Evolutionary conservation across 2,329 filamentous ascomycete genomes (phyloP).

Genomic region (Camptophora hylomeconis): DNA sequence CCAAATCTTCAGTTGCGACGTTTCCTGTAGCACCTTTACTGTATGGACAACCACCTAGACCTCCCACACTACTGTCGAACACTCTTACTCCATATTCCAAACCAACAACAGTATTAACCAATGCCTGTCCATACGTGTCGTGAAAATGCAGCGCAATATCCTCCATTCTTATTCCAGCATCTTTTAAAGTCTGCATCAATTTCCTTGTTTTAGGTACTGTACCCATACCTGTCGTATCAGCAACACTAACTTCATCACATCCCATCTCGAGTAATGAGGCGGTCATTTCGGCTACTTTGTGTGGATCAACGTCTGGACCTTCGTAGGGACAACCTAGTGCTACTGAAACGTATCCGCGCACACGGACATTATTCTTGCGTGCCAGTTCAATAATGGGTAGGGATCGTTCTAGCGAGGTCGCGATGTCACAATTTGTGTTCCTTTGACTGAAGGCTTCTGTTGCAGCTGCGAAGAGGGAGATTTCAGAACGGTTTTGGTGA

Average conservation of each 20-base stretch:
- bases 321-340: slow-evolving; percentile 55
- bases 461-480: slow-evolving; percentile 53
- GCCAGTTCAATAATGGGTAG: slow-evolving; percentile 44
- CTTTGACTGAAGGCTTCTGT: slow-evolving; percentile 52
- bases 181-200: slow-evolving; percentile 43
- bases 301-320: slow-evolving; percentile 46
- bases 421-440: slow-evolving; percentile 54
- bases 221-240: slow-evolving; percentile 56
- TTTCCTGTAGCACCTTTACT: slow-evolving; percentile 54
- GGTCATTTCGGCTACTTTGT: slow-evolving; percentile 48
- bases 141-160: slow-evolving; percentile 54
- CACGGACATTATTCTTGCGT: slow-evolving; percentile 41
- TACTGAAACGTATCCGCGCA: slow-evolving; percentile 53
- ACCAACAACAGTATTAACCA: slow-evolving; percentile 50
- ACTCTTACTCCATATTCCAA: slow-evolving; percentile 50
- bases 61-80: slow-evolving; percentile 51
- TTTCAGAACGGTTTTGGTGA: slow-evolving; percentile 32
- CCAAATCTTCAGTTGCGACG: slow-evolving; percentile 50
- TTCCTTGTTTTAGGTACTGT: slow-evolving; percentile 48
- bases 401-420: slow-evolving; percentile 47
- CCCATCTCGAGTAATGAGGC: slow-evolving; percentile 51
- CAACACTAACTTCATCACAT: slow-evolving; percentile 51
- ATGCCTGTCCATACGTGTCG: slow-evolving; percentile 52
- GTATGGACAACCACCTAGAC: slow-evolving; percentile 52
- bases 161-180: slow-evolving; percentile 45